Conservation (phyloP, 495 filamentous ascomycete species). For the Sporormia fimetaria region DNA sequence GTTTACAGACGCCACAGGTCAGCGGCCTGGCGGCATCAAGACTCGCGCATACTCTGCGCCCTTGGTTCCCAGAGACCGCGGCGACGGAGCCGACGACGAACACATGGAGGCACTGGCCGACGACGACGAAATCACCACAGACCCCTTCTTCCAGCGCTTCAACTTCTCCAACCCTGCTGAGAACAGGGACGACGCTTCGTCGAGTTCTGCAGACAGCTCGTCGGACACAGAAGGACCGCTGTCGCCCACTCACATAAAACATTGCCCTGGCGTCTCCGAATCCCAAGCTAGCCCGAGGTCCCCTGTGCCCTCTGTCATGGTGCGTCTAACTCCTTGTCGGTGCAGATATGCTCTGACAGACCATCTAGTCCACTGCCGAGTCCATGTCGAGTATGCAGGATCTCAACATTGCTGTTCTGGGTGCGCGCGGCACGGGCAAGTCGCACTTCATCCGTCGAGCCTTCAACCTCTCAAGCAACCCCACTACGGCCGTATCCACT, state of each 20-base stretch:
- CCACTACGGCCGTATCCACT: conserved; percentile 42
- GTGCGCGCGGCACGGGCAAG: conserved; percentile 71
- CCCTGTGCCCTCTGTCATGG: conserved; percentile 13
- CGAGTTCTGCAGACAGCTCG: conserved; percentile 18
- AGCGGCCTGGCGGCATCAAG: conserved; percentile 21
- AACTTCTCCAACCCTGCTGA: conserved; percentile 12
- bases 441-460: conserved; percentile 78
- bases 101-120: conserved; percentile 4
- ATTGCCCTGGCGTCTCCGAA: conserved; percentile 7
- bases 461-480: conserved; percentile 52
- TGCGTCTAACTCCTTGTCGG: conserved; percentile 11
- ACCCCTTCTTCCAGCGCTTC: conserved; percentile 29
- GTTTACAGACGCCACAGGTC: conserved; percentile 1
- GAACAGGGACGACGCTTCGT: conserved; percentile 5
- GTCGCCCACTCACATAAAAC: conserved; percentile 21
- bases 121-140: conserved; percentile 26
- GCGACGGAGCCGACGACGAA: conserved; percentile 15
- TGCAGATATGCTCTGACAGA: not conserved
- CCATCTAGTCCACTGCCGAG: conserved; percentile 20
- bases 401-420: conserved; percentile 80
- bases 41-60: conserved; percentile 27
- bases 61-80: conserved; percentile 19
- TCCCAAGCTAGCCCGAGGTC: conserved; percentile 17
- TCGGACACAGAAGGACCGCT: conserved; percentile 26
- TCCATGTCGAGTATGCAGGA: conserved; percentile 40